These are phyloP conservation scores for Microbotryum violaceum DNA, from an alignment of 1,284 basidiomycete species.

Conservation along the genomic window DNA sequence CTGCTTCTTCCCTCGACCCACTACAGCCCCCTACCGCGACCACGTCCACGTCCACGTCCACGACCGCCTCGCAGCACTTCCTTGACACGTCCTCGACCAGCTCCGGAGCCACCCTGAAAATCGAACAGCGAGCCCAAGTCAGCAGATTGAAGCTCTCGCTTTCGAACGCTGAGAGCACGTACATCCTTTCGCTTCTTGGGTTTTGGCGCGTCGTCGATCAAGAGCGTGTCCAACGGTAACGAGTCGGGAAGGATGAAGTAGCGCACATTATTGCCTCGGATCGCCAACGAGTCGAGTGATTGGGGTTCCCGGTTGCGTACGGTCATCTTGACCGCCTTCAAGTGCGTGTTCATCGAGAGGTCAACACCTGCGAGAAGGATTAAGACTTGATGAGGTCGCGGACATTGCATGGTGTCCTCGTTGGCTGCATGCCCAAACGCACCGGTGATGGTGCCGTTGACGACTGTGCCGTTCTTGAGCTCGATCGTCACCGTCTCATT, in stretches of 20 bases:
- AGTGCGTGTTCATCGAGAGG: slow-evolving; percentile 40
- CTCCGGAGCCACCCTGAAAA: slow-evolving; percentile 3
- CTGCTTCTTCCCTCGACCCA: background rate
- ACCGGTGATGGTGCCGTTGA: slow-evolving; percentile 97
- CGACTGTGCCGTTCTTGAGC: slow-evolving; percentile 92
- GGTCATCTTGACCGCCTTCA: slow-evolving; percentile 78
- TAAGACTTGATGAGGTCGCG: background rate
- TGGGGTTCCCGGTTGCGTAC: slow-evolving; percentile 74
- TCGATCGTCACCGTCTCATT: slow-evolving; percentile 98
- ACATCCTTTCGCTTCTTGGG: slow-evolving; percentile 80
- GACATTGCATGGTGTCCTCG: background rate
- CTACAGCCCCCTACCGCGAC: slow-evolving; percentile 11
- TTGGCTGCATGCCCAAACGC: slow-evolving; percentile 33
- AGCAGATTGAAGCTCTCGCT: too few species aligned
- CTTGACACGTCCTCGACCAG: slow-evolving; percentile 1
- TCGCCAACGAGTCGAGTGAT: slow-evolving; percentile 76
- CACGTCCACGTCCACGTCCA: slow-evolving; percentile 17
- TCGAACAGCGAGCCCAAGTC: too few species aligned
- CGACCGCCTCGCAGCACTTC: slow-evolving; percentile 11
- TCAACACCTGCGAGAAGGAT: slow-evolving; percentile 33
- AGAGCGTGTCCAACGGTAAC: slow-evolving; percentile 85
- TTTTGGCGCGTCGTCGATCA: slow-evolving; percentile 96
- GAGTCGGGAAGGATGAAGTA: slow-evolving; percentile 96
- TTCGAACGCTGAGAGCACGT: slow-evolving; percentile 34
- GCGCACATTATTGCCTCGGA: slow-evolving; percentile 63